Evolutionary conservation across 2,329 filamentous ascomycete genomes (phyloP).

Genomic region (Alternaria tenuissima): DNA sequence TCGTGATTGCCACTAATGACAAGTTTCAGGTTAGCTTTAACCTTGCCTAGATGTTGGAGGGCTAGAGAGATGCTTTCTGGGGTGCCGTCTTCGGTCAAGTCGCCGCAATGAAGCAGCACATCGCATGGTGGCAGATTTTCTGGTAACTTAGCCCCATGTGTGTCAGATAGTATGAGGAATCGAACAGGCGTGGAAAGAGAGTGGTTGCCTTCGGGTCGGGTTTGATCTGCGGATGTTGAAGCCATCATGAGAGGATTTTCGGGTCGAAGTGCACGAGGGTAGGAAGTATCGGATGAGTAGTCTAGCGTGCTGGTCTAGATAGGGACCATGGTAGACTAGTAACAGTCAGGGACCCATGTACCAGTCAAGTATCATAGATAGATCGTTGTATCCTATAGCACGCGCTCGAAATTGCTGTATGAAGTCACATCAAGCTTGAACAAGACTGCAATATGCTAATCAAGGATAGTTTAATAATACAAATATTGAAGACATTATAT

Average conservation of each 20-base stretch:
- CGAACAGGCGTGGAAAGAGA: constrained; percentile 10
- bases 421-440: not conserved
- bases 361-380: not conserved
- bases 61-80: constrained; percentile 56
- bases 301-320: not conserved
- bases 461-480: not conserved
- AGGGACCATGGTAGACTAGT: not conserved
- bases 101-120: constrained; percentile 66
- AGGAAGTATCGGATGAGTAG: not conserved
- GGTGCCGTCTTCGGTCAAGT: constrained; percentile 62
- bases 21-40: constrained; percentile 64
- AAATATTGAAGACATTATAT: not conserved
- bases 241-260: not conserved
- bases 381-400: not conserved
- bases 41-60: constrained; percentile 55
- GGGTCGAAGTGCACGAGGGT: not conserved
- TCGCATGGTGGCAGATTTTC: constrained; percentile 59
- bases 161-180: constrained; percentile 56
- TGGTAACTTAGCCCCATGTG: constrained; percentile 37
- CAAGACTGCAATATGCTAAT: not conserved
- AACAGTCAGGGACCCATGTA: not conserved
- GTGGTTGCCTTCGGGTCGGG: not conserved
- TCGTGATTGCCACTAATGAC: constrained; percentile 71
- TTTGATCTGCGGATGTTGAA: not conserved
- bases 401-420: not conserved